Evolutionary conservation across 2,329 filamentous ascomycete species (phyloP), one percentile per base, ranked within the genome.

Genomic region (Colletotrichum viniferum): DNA sequence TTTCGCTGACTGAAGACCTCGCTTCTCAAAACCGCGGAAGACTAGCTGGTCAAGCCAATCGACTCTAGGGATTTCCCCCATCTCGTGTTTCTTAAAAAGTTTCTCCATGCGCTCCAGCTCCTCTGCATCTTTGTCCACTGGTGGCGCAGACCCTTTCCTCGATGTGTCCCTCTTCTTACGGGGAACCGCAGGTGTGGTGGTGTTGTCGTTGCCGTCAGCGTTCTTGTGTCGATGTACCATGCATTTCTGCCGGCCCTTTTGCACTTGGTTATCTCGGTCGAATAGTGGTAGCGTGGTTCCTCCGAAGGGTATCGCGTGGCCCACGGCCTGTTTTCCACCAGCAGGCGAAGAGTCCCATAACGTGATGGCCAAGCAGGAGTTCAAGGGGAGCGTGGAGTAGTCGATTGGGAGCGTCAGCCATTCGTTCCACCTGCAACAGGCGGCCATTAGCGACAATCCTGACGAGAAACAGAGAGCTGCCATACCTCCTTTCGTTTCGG

Each of bases 21-120:
- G 89, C 85, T 94, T 97, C 85, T 98, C 96, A 75, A 98, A 93
- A 67, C 94, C 94, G 55, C 96, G 93, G 82, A 98, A 99, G 4
- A 98, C 96, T 79, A 98, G 90, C 81, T 97, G 95, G 83, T 99
- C 97, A 58, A 99, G 90, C 97, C 97, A 99, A 80, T 97, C 95
- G 63, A 98, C 94, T 18, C 96, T 92, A 1, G 95, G 93, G 30
- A 99, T 96, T 82, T 99, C 97, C 21, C 96, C 96, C 94, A 98
- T 97, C 82, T 99, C 97, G 81, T 98, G 97, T 85, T 98, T 98
- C 85, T 99, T 99, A 82, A 99, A 94, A 26, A 98, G 85, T 69
- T 92, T 93, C 81, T 98, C 96, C 79, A 99, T 90, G 21, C 97
- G 90, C 80, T 98, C 96, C 77, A 98, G 90, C 84, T 99, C 97